A percentile compares a stretch with the other conserved stretches of the same genome.
phyloP scores from a whole-genome alignment of 2,329 filamentous ascomycete genomes.

The Cladosporium halotolerans region DNA sequence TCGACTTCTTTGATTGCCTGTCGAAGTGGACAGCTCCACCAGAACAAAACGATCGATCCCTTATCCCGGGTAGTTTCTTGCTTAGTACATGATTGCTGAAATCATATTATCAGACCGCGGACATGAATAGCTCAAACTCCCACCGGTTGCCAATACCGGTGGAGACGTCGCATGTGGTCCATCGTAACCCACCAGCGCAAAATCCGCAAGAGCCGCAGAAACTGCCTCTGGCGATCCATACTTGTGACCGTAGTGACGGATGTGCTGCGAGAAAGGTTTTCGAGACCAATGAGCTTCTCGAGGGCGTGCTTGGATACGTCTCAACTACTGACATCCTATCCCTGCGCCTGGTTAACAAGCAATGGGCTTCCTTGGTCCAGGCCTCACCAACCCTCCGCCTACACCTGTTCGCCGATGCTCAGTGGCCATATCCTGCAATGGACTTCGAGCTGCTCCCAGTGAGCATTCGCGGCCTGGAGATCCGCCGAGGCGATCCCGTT shows the following conservation, averaged over 20 bases:
- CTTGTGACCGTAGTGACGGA: neutral
- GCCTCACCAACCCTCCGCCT: slow-evolving; percentile 22
- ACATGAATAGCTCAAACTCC: too few relatives aligned
- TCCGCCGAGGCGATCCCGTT: slow-evolving; percentile 17
- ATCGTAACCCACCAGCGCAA: neutral
- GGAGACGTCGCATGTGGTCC: too few relatives aligned
- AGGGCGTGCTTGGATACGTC: slow-evolving; percentile 17
- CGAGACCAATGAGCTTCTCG: slow-evolving; percentile 22
- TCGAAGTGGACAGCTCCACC: too few relatives aligned
- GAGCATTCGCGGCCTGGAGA: slow-evolving; percentile 19
- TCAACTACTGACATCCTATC: slow-evolving; percentile 17
- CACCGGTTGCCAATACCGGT: too few relatives aligned
- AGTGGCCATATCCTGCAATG: slow-evolving; percentile 16
- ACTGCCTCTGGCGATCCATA: neutral
- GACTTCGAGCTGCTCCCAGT: slow-evolving; percentile 21
- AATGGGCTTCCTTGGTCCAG: slow-evolving; percentile 16
- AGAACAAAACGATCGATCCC: too few relatives aligned
- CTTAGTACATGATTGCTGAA: too few relatives aligned
- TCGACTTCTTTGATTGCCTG: too few relatives aligned
- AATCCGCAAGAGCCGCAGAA: neutral
- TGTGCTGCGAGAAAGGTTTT: slow-evolving; percentile 22
- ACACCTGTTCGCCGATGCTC: slow-evolving; percentile 19
- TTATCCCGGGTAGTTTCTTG: too few relatives aligned
- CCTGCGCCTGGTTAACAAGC: slow-evolving; percentile 15
- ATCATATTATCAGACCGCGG: too few relatives aligned